Conservation (phyloP, 1,284 basidiomycete species). For the Ceratobasidium sp. region DNA sequence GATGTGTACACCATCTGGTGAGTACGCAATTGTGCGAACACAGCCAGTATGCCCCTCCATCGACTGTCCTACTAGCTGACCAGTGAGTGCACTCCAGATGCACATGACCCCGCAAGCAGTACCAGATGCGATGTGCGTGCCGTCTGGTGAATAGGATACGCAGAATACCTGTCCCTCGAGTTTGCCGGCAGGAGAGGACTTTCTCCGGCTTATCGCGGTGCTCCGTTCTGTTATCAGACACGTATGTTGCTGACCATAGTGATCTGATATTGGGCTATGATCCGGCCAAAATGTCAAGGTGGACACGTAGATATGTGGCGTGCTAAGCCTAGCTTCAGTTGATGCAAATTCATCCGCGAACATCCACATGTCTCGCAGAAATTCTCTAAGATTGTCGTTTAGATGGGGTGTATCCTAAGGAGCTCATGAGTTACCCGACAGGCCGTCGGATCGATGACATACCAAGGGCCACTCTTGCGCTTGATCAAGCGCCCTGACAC, state of each 20-base stretch:
- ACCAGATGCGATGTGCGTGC: too few relatives aligned
- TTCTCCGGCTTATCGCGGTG: neutral
- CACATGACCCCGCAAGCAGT: too few relatives aligned
- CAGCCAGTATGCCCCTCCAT: too few relatives aligned
- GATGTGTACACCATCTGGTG: too few relatives aligned
- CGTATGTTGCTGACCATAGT: neutral
- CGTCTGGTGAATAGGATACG: too few relatives aligned
- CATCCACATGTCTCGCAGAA: neutral
- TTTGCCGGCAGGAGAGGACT: too few relatives aligned
- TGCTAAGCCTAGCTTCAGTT: neutral
- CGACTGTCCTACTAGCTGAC: too few relatives aligned
- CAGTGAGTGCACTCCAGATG: too few relatives aligned
- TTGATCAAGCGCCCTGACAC: neutral
- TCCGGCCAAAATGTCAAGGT: neutral
- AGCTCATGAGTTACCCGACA: neutral
- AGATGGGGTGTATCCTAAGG: too few relatives aligned
- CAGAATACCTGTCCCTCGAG: too few relatives aligned
- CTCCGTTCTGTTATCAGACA: neutral
- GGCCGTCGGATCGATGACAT: neutral
- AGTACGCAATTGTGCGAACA: too few relatives aligned
- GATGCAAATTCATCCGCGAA: neutral
- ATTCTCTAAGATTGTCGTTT: neutral
- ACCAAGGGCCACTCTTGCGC: neutral
- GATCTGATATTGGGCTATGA: neutral
- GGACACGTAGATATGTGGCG: conserved; percentile 14